Evolutionary conservation across 805 yeast species (phyloP), one percentile per base, ranked within the genome.

Genomic region (Wickerhamiella dianesei): DNA sequence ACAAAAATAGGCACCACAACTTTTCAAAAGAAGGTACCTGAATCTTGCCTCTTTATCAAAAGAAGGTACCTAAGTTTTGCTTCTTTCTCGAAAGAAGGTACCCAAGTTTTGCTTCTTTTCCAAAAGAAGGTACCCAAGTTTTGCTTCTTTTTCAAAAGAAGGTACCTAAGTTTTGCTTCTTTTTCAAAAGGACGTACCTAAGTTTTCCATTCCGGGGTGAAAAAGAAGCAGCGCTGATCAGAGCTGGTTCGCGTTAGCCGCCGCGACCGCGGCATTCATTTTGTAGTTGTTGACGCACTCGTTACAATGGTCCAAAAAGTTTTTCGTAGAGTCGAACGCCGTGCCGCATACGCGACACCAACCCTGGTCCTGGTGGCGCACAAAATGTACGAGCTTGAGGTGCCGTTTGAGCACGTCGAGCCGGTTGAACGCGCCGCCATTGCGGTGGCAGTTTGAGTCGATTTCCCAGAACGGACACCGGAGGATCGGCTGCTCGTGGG

Each of bases 381-480:
- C 77, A 58, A 71, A 79, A 62, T 82, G 92, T 40, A 82, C 85
- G 37, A 82, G 67, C 45, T 75, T 69, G 47, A 82, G 64, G 61
- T 82, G 92, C 41, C 92, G 69, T 53, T 82, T 82, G 52, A 82
- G 65, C 25, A 82, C 88, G 57, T 82, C 92, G 50, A 80, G 63
- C 41, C 92, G 68, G 55, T 76, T 77, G 63, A 82, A 82, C 0
- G 84, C 74, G 14, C 89, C 88, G 18, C 82, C 84, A 53, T 80
- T 80, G 47, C 82, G 69, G 60, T 82, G 92, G 59, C 88, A 82
- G 4, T 82, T 74, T 3, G 80, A 77, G 53, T 78, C 82, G 21
- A 71, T 67, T 46, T 70, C 69, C 82, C 83, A 80, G 63, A 71
- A 82, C 2, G 89, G 89, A 58, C 89, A 82, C 52, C 75, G 79